These are phyloP conservation scores for Cutaneotrichosporon cavernicola DNA, from an alignment of 1,284 basidiomycete genomes.

Conservation along the genomic window DNA sequence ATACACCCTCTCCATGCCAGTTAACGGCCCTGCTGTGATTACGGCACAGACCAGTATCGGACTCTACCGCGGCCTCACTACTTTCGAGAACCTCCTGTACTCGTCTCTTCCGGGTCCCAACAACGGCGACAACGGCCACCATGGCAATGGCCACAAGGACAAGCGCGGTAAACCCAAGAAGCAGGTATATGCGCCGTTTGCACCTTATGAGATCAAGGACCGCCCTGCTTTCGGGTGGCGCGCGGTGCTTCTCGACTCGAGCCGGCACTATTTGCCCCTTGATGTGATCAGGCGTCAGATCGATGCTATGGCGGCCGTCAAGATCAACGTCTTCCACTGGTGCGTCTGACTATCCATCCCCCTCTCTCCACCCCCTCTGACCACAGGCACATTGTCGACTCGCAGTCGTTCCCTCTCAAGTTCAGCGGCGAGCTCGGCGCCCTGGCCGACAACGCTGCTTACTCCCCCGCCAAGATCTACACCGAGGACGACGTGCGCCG, in stretches of 20 bases:
- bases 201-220: slow-evolving; percentile 53
- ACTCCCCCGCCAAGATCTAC: slow-evolving; percentile 56
- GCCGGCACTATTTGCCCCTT: slow-evolving; percentile 33
- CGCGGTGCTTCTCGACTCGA: slow-evolving; percentile 78
- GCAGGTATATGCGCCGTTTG: slow-evolving; percentile 31
- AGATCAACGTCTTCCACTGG: slow-evolving; percentile 50
- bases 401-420: slow-evolving; percentile 10
- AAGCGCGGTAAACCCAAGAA: not conserved
- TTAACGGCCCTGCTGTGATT: slow-evolving; percentile 1
- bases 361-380: not conserved
- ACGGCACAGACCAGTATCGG: slow-evolving; percentile 11
- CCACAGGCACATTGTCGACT: slow-evolving; percentile 9
- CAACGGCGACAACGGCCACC: not conserved
- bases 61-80: slow-evolving; percentile 73
- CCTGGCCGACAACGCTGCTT: slow-evolving; percentile 62
- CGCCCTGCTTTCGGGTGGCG: slow-evolving; percentile 56
- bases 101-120: not conserved
- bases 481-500: slow-evolving; percentile 61
- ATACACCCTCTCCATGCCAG: slow-evolving; percentile 12
- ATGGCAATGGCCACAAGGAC: not conserved
- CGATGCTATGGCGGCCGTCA: slow-evolving; percentile 82
- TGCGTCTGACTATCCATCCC: not conserved
- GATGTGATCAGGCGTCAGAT: slow-evolving; percentile 56
- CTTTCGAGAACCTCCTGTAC: slow-evolving; percentile 67
- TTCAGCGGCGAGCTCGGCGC: slow-evolving; percentile 57